Evolutionary conservation across 129 eudicot genomes (phyloP), one percentile per base, ranked within the genome.

Genomic region (Gnaphalium uliginosum): DNA sequence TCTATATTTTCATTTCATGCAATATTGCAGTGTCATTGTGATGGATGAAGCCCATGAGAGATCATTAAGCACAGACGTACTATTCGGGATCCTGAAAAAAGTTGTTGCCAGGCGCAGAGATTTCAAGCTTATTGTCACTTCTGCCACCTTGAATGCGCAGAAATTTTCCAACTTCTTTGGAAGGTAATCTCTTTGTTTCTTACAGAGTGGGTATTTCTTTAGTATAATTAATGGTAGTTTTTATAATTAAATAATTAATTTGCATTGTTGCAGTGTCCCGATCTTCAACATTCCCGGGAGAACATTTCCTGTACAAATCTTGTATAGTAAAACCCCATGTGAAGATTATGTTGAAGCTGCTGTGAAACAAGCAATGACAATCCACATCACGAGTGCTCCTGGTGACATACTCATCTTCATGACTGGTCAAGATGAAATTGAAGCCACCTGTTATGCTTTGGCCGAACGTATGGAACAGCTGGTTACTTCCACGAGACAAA

Each of bases 31-130:
- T 81, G 94, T 88, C 14, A 46, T 88, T 73, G 90, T 88, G 26
- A 86, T 86, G 94, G 90, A 88, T 59, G 94, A 89, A 84, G 94
- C 94, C 67, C 94, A 89, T 54, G 94, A 89, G 76, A 89, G 94
- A 73, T 86, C 89, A 54, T 83, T 89, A 30, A 89, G 59, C 85
- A 89, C 94, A 0, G 94, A 89, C 65, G 90, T 89, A 33, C 78
- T 89, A 8, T 86, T 89, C 61, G 94, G 90, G 50, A 89, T 89
- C 57, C 88, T 89, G 33, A 86, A 86, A 73, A 89, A 86, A 76
- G 94, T 89, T 33, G 94, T 89, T 66, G 89, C 90, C 23, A 78
- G 89, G 46, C 94, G 94, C 15, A 88, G 90, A 19, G 93, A 88
- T 66, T 88, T 88, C 69, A 88, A 88, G 83, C 90, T 88, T 43